Percentiles rank a stretch among this genome's conserved stretches.
phyloP scores from a whole-genome alignment of 129 eudicot genomes.

The Scalesia atractyloides region DNA sequence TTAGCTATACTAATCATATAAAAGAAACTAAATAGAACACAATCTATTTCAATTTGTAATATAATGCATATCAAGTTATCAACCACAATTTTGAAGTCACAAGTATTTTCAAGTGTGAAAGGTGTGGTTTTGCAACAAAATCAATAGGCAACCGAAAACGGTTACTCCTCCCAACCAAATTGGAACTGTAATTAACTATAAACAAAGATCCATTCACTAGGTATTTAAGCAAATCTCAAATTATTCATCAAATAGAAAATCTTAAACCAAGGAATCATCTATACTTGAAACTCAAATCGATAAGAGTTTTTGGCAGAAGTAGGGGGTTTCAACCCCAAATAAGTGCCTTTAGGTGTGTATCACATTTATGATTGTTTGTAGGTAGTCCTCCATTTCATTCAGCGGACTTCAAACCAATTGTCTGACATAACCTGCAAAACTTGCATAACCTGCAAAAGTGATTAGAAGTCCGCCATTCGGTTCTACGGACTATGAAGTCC shows the following conservation, averaged over 20 bases:
- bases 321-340: no score
- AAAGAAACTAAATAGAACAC: not conserved
- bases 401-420: no score
- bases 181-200: not conserved
- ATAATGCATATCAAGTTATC: not conserved
- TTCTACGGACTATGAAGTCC: no score
- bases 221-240: not conserved
- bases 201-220: not conserved
- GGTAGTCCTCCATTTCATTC: no score
- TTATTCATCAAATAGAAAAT: not conserved
- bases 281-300: no score
- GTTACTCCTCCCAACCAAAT: not conserved
- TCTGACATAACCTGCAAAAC: no score
- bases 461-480: no score
- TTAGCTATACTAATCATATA: not conserved
- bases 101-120: not conserved
- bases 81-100: not conserved
- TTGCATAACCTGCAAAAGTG: no score
- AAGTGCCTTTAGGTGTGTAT: no score
- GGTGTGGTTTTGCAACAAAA: not conserved
- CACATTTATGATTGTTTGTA: no score
- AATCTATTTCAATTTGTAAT: not conserved
- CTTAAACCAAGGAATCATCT: constrained; percentile 15
- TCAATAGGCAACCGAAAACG: not conserved
- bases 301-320: no score